These are phyloP conservation scores for Fomitopsis pinicola DNA, from an alignment of 1,284 basidiomycete species.

Conservation along the genomic window DNA sequence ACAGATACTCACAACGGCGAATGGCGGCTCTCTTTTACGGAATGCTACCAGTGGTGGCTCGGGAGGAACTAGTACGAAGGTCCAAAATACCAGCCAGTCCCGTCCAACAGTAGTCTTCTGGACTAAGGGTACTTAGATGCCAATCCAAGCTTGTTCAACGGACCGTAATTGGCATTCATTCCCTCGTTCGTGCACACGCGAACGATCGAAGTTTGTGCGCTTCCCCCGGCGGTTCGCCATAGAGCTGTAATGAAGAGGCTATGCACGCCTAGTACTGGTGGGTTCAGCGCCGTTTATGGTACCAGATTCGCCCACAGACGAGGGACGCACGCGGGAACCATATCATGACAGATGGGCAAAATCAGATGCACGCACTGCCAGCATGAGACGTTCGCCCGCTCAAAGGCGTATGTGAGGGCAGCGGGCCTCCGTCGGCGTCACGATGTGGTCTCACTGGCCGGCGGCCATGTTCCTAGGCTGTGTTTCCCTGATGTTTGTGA, in stretches of 20 bases:
- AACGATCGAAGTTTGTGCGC: not conserved
- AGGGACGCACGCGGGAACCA: not conserved
- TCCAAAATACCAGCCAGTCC: no score
- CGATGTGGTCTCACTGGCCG: not conserved
- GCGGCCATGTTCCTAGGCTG: not conserved
- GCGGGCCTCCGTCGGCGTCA: not conserved
- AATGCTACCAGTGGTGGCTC: not conserved
- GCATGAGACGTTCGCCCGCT: not conserved
- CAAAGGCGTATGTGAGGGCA: not conserved
- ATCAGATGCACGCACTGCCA: not conserved
- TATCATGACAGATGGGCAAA: constrained; percentile 7
- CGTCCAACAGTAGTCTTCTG: not conserved
- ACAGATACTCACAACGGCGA: not conserved
- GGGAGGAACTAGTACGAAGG: no score
- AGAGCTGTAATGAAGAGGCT: not conserved
- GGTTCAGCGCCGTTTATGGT: not conserved
- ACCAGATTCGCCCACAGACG: not conserved
- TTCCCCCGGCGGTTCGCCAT: not conserved
- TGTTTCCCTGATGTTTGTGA: not conserved
- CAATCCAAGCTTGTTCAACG: not conserved
- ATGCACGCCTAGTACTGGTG: not conserved
- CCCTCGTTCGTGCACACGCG: not conserved
- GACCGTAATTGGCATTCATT: not conserved
- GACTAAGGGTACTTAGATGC: not conserved
- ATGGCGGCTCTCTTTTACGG: not conserved